Conservation (phyloP, 441 rosid species). For the California macrophylla region DNA sequence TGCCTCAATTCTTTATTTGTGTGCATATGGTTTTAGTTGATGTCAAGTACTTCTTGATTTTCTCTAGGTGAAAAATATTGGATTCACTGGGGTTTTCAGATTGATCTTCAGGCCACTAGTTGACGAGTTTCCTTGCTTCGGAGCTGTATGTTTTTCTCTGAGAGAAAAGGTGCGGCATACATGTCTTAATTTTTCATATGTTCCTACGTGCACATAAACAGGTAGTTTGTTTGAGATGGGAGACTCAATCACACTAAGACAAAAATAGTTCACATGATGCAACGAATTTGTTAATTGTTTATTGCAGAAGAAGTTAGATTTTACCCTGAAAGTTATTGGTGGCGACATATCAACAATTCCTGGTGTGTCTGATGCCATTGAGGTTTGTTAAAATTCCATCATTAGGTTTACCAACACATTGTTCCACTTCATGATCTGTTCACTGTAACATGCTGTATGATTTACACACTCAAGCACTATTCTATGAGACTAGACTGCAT, state of each 20-base stretch:
- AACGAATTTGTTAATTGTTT: not conserved
- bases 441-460: slow-evolving; percentile 1
- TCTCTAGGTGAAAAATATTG: slow-evolving; percentile 76
- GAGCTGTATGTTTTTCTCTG: slow-evolving; percentile 83
- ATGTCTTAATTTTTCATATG: not conserved
- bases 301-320: slow-evolving; percentile 67
- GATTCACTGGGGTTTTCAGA: slow-evolving; percentile 96
- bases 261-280: not conserved
- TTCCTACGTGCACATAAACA: not conserved
- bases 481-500: not conserved
- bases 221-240: not conserved
- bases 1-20: not conserved
- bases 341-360: slow-evolving; percentile 83
- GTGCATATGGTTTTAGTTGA: slow-evolving; percentile 2
- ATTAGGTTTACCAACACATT: not conserved
- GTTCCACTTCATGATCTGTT: not conserved
- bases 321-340: slow-evolving; percentile 70
- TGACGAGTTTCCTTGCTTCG: slow-evolving; percentile 90
- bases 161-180: slow-evolving; percentile 59
- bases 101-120: slow-evolving; percentile 91
- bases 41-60: slow-evolving; percentile 17
- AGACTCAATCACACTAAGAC: not conserved
- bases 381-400: slow-evolving; percentile 38
- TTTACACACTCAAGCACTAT: not conserved
- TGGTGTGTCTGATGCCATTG: slow-evolving; percentile 71